Evolutionary conservation across 2,329 filamentous ascomycete genomes (phyloP).

Genomic region (Magnaporthiopsis rhizophila): DNA sequence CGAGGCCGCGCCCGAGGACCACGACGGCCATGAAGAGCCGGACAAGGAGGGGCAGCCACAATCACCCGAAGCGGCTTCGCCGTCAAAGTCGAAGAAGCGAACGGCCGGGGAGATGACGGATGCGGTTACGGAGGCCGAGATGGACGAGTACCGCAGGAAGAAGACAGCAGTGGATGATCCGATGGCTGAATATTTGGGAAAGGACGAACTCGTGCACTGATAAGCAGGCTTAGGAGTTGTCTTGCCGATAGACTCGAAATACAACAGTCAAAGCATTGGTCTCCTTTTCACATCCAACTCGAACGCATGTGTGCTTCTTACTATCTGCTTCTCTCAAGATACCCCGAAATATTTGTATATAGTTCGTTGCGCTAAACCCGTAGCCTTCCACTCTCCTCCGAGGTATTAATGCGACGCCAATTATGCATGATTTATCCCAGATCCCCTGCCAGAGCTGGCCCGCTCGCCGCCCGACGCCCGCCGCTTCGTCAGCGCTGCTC

Average conservation of each 20-base stretch:
- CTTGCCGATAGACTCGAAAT: not conserved
- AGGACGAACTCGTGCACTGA: slow-evolving; percentile 50
- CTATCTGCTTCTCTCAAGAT: too few relatives aligned
- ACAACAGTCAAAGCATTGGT: not conserved
- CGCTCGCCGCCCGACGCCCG: too few relatives aligned
- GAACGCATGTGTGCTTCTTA: too few relatives aligned
- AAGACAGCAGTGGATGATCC: slow-evolving; percentile 69
- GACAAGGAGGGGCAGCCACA: slow-evolving; percentile 6
- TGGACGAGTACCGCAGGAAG: slow-evolving; percentile 78
- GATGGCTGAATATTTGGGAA: slow-evolving; percentile 74
- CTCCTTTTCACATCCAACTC: too few relatives aligned
- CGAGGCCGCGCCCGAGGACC: not conserved
- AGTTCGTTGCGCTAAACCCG: too few relatives aligned
- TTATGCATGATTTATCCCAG: too few relatives aligned
- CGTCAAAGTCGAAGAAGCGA: slow-evolving; percentile 48
- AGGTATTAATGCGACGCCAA: too few relatives aligned
- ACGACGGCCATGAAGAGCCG: not conserved
- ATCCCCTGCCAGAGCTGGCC: too few relatives aligned
- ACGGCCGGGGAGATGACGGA: slow-evolving; percentile 71
- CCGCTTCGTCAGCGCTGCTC: too few relatives aligned
- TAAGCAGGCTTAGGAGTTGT: not conserved
- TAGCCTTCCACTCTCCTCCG: too few relatives aligned
- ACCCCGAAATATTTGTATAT: too few relatives aligned
- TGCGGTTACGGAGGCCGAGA: slow-evolving; percentile 71
- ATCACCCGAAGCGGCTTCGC: slow-evolving; percentile 3